Evolutionary conservation across 495 filamentous ascomycete species (phyloP).

Genomic region (Parmelia sp.): DNA sequence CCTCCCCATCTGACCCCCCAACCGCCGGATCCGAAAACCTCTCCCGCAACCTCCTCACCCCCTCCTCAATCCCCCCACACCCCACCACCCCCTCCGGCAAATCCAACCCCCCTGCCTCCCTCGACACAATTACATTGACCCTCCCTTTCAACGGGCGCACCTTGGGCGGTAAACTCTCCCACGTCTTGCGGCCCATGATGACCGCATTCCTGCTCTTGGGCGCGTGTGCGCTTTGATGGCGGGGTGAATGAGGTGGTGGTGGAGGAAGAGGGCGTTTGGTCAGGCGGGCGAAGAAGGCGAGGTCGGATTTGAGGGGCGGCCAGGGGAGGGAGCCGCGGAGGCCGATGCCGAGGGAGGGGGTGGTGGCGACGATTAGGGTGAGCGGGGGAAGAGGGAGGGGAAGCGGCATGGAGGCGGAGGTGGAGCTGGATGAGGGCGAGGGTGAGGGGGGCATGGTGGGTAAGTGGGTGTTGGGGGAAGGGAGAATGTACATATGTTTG

Average conservation of each 20-base stretch:
- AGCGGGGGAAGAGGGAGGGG: conserved; percentile 45
- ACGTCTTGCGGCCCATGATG: conserved; percentile 96
- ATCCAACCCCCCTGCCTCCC: conserved; percentile 31
- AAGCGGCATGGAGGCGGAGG: conserved; percentile 27
- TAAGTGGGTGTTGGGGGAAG: conserved; percentile 22
- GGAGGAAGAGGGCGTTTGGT: conserved; percentile 57
- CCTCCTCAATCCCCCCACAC: conserved; percentile 45
- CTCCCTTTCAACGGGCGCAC: conserved; percentile 76
- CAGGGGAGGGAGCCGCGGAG: conserved; percentile 74
- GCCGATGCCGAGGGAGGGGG: conserved; percentile 77
- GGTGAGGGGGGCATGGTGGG: conserved; percentile 41
- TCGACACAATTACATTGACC: conserved; percentile 70
- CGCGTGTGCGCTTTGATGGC: no score
- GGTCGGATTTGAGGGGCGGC: conserved; percentile 79
- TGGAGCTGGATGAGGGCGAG: no score
- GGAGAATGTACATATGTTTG: conserved; percentile 21
- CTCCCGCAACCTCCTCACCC: conserved; percentile 39
- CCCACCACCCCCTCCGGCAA: conserved; percentile 28
- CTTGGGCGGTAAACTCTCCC: conserved; percentile 69
- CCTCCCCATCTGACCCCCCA: not conserved
- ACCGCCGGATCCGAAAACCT: conserved; percentile 32
- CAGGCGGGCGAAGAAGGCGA: conserved; percentile 88
- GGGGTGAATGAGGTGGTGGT: not conserved
- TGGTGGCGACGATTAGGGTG: conserved; percentile 69
- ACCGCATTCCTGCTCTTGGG: conserved; percentile 59